Evolutionary conservation across 176 grass and related monocot genomes (phyloP).

Genomic region (Ensete ventricosum): DNA sequence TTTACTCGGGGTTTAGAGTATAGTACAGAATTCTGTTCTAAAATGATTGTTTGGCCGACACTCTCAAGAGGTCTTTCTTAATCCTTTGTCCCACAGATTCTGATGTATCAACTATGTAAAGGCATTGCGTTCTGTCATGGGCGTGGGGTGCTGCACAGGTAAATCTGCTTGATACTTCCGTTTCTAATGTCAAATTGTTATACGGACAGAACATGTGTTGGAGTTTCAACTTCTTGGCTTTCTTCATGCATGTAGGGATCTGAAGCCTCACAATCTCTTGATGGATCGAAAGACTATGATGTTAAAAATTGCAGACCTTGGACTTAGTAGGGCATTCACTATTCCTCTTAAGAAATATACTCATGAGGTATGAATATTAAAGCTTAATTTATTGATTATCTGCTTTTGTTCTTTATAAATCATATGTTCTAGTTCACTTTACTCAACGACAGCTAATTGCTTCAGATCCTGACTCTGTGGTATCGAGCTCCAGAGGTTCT

Average conservation of each 20-base stretch:
- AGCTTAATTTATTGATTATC: background rate
- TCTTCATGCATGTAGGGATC: constrained; percentile 35
- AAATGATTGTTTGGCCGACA: too few relatives aligned
- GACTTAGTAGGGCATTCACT: constrained; percentile 73
- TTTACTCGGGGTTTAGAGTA: background rate
- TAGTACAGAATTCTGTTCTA: background rate
- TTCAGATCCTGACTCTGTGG: constrained; percentile 95
- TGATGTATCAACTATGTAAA: constrained; percentile 97
- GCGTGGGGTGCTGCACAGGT: constrained; percentile 78
- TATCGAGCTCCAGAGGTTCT: constrained; percentile 94
- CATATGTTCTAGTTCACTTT: background rate
- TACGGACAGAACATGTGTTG: too few relatives aligned
- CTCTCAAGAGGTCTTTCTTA: too few relatives aligned
- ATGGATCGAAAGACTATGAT: constrained; percentile 94
- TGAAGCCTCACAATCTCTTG: constrained; percentile 93
- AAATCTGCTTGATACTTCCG: background rate
- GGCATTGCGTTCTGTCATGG: constrained; percentile 76
- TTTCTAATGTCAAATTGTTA: background rate
- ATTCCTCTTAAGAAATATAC: constrained; percentile 95
- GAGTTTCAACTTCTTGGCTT: background rate
- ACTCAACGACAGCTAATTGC: background rate
- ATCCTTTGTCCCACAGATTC: constrained; percentile 40
- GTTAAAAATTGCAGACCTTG: constrained; percentile 91
- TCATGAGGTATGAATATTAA: constrained; percentile 50
- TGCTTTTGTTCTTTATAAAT: background rate